Evolutionary conservation across 257 asterid genomes (phyloP), one percentile per base, ranked within the genome.

Genomic region (Petunia secreta): DNA sequence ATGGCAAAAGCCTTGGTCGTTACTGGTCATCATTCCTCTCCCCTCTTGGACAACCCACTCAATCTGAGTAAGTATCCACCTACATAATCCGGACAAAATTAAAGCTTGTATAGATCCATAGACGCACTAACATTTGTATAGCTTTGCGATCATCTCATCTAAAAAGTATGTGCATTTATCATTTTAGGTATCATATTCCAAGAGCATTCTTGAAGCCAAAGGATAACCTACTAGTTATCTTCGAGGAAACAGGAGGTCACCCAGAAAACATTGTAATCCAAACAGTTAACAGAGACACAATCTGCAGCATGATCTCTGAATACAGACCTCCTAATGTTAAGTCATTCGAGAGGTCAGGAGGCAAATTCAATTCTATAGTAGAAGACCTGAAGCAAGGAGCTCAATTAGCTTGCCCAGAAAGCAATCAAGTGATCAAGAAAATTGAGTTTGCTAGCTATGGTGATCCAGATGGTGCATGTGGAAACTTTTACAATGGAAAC

Each of bases 11-110:
- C 89, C 85, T 96, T 2, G 99, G 99, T 3, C 97, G 99, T 4
- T 96, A 92, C 57, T 96, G 99, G 99, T 85, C 85, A 1, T 92
- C 98, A 36, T 94, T 86, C 83, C 87, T 87, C 66, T 90, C 97
- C 14, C 94, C 98, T 4, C 85, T 91, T 2, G 93, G 88, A n/a
- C 85, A 75, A 43, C 95, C 99, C 6, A 89, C 92, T 57, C 99
- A 96, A 87, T 84, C 88, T 43, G 98, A 92, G 98, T 95, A 74
- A 86, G 98, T 79, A 63, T 25, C 4, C 4, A 1, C 48, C 25
- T 25, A 25, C 25, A 25, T 25, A 25, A 25, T 25, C 25, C 25
- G 25, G 25, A 25, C 25, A 25, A 25, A 25, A 25, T 25, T 25
- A 25, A 25, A 25, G 25, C 25, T 25, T 25, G 25, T 25, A 25